Evolutionary conservation across 106 monocot genomes (phyloP), one percentile per base, ranked within the genome.

Genomic region (Iris macrosiphon): DNA sequence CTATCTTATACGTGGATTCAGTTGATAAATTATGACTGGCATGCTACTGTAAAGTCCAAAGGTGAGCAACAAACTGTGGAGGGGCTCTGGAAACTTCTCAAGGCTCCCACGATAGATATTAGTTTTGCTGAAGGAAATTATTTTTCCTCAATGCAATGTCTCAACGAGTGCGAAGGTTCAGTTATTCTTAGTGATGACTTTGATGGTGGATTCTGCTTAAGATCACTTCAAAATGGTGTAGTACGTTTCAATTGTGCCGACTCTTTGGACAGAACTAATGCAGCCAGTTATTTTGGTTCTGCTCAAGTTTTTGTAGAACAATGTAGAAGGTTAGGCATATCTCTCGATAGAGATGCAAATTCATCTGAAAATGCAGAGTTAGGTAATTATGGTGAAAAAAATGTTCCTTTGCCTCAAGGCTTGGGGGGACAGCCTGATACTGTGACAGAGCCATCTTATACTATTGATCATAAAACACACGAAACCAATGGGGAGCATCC

Each of bases 11-110:
- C 87, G 57, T 76, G 52, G 69, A 78, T 99, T 65, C 75, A 84
- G 48, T 66, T 99, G 57, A 80, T 92, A 52, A 91, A 99, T 79
- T 99, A 92, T 84, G 98, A 99, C 50, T 99, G 98, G 98, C 98
- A 99, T 83, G 65, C 79, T 17, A 75, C n/a, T 62, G 91, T 99
- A 27, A 99, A 92, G 57, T 59, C 55, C 37, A 68, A 75, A 70
- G 98, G 98, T 35, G 87, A 99, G 58, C 91, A 78, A n/a, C 57
- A 78, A 40, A 99, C 98, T 52, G 63, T 99, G 34, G 91, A 87
- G 50, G 98, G 78, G 37, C 64, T 99, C 4, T 99, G 98, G 98
- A 99, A 70, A 61, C 65, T 70, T 68, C 69, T 99, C 1, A 99
- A 99, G 48, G 59, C 63, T 55, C 87, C 83, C 14, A 92, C 98